Conservation (phyloP, 1,139 yeast species). For the Blastobotrys serpentis region DNA sequence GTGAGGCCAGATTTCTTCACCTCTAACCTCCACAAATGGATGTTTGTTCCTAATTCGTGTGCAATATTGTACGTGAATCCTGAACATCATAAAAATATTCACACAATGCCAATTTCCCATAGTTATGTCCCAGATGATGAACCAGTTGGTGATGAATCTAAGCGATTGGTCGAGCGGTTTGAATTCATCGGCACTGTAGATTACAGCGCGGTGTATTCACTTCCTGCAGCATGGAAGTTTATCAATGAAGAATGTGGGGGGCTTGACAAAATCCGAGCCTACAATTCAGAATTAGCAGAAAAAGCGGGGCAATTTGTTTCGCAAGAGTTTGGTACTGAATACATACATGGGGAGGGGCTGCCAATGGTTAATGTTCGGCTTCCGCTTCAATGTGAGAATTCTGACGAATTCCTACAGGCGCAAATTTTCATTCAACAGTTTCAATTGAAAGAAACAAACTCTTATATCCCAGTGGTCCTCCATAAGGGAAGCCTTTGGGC, state of each 20-base stretch:
- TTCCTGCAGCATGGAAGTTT: conserved; percentile 51
- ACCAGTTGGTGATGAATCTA: conserved; percentile 14
- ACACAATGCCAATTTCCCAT: conserved; percentile 57
- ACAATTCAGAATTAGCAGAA: conserved; percentile 48
- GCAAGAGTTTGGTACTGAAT: conserved; percentile 34
- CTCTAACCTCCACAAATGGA: conserved; percentile 72
- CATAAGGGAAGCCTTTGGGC: conserved; percentile 48
- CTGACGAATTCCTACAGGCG: conserved; percentile 17
- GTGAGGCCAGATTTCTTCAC: conserved; percentile 61
- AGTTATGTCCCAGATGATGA: conserved; percentile 22
- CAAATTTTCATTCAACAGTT: conserved; percentile 23
- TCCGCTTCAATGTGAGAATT: conserved; percentile 35
- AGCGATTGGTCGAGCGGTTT: conserved; percentile 35
- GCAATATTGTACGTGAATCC: conserved; percentile 61
- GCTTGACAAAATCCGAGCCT: conserved; percentile 50
- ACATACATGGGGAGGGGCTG: conserved; percentile 35
- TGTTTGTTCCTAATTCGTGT: conserved; percentile 56
- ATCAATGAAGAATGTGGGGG: conserved; percentile 61
- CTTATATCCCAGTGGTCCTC: conserved; percentile 48
- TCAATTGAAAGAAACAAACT: conserved; percentile 38
- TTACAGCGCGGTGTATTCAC: conserved; percentile 37
- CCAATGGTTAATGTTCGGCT: conserved; percentile 51
- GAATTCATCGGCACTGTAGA: conserved; percentile 41
- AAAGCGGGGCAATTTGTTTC: conserved; percentile 44
- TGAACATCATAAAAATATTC: conserved; percentile 50